phyloP scores from a whole-genome alignment of 2,329 filamentous ascomycete genomes.

The Fusarium brachygibbosum region DNA sequence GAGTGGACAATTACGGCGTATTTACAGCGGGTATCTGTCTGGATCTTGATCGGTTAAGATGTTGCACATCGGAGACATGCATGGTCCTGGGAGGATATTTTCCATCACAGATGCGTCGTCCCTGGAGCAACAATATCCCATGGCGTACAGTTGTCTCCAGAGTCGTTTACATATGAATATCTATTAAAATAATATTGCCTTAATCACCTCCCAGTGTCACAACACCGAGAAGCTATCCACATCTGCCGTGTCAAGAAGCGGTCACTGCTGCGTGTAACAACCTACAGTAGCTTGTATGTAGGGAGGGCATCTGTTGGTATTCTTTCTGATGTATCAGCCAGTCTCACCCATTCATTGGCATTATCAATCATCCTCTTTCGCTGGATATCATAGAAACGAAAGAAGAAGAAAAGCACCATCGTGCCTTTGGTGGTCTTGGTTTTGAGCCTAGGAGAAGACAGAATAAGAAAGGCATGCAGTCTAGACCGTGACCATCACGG shows the following conservation, averaged over 20 bases:
- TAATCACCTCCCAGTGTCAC: neutral
- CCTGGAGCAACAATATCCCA: slow-evolving; percentile 16
- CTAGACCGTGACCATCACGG: neutral
- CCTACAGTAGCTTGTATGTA: neutral
- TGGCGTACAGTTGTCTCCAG: slow-evolving; percentile 3
- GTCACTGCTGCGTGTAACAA: neutral
- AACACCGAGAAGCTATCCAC: neutral
- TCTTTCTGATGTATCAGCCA: neutral
- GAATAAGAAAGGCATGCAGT: neutral
- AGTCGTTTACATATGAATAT: neutral
- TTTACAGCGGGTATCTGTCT: slow-evolving; percentile 11
- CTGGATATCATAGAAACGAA: neutral
- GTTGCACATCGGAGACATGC: slow-evolving; percentile 25
- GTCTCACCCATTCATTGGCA: neutral
- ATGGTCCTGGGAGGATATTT: slow-evolving; percentile 23
- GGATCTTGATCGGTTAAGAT: slow-evolving; percentile 16
- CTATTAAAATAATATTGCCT: neutral
- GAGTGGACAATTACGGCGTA: neutral
- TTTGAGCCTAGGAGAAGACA: neutral
- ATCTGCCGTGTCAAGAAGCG: neutral
- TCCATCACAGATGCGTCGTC: slow-evolving; percentile 8
- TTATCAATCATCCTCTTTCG: neutral
- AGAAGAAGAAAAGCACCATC: neutral
- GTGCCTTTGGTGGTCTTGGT: neutral
- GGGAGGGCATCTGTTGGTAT: neutral